Evolutionary conservation across 306 rosid genomes (phyloP).

Genomic region (Trifolium fragiferum): DNA sequence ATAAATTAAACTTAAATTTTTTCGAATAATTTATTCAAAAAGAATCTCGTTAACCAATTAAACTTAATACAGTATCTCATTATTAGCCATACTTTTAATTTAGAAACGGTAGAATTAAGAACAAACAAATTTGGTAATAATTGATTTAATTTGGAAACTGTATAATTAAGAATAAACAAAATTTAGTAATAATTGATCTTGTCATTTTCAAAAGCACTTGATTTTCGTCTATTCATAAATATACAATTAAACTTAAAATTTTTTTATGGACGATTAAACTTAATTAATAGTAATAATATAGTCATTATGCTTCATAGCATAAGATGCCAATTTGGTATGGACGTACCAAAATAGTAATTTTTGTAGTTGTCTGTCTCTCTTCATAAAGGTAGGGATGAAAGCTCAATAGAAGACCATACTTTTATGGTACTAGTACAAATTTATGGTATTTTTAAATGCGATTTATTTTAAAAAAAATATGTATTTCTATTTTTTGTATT

Average conservation of each 20-base stretch:
- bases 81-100: too few relatives aligned
- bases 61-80: too few relatives aligned
- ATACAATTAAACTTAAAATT: neutral
- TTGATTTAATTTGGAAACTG: too few relatives aligned
- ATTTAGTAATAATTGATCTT: neutral
- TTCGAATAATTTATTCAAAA: too few relatives aligned
- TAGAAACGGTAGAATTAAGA: too few relatives aligned
- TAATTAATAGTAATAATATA: neutral
- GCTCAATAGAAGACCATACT: slow-evolving; percentile 28
- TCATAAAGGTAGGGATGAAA: slow-evolving; percentile 39
- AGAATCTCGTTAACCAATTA: too few relatives aligned
- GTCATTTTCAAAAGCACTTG: neutral
- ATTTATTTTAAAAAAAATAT: neutral
- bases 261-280: neutral
- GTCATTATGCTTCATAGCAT: slow-evolving; percentile 3
- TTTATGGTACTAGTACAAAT: slow-evolving; percentile 5
- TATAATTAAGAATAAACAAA: too few relatives aligned
- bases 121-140: too few relatives aligned
- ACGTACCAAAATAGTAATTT: slow-evolving; percentile 13
- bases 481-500: too few relatives aligned
- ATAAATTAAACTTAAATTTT: too few relatives aligned
- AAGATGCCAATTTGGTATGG: slow-evolving; percentile 33
- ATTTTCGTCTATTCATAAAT: neutral
- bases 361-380: slow-evolving; percentile 19
- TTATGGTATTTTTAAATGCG: slow-evolving; percentile 4